Percentiles rank a stretch among this genome's conserved stretches.
Conservation (phyloP, 2,329 filamentous ascomycete species). For the Diaporthe aspalathi region DNA sequence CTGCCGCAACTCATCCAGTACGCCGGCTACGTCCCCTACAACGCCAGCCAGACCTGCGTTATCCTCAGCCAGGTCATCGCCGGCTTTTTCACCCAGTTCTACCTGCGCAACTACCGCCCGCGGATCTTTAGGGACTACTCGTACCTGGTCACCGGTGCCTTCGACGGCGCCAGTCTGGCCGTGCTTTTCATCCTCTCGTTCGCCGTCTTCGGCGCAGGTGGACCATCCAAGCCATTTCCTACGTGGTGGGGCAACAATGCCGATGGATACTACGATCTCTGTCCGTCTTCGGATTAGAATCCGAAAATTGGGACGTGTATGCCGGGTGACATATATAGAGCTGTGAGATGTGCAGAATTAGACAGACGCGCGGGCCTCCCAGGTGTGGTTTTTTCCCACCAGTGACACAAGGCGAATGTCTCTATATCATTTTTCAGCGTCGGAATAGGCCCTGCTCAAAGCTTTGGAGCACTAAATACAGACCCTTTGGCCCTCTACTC, state of each 20-base stretch:
- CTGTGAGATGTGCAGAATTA: not conserved
- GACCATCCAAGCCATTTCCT: constrained; percentile 57
- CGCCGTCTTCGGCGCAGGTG: constrained; percentile 65
- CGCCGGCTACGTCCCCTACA: constrained; percentile 66
- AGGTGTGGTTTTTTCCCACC: not conserved
- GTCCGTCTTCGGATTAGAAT: constrained; percentile 51
- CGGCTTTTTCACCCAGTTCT: constrained; percentile 63
- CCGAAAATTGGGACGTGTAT: too few species aligned
- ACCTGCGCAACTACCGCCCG: constrained; percentile 63
- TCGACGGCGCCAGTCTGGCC: constrained; percentile 61
- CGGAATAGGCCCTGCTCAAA: not conserved
- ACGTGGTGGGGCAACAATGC: constrained; percentile 66
- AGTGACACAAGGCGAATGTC: too few species aligned
- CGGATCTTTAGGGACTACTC: constrained; percentile 65
- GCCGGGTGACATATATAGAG: not conserved
- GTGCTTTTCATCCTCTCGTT: constrained; percentile 66
- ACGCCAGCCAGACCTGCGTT: constrained; percentile 66
- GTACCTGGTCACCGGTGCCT: constrained; percentile 64
- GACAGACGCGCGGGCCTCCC: not conserved
- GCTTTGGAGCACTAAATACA: not conserved
- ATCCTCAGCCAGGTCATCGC: constrained; percentile 57
- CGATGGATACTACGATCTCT: constrained; percentile 60
- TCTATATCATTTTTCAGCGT: not conserved
- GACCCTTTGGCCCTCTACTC: too few species aligned
- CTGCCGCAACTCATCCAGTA: constrained; percentile 66